These are phyloP conservation scores for Eucalyptus cladocalyx DNA, from an alignment of 345 rosid genomes.

Conservation along the genomic window DNA sequence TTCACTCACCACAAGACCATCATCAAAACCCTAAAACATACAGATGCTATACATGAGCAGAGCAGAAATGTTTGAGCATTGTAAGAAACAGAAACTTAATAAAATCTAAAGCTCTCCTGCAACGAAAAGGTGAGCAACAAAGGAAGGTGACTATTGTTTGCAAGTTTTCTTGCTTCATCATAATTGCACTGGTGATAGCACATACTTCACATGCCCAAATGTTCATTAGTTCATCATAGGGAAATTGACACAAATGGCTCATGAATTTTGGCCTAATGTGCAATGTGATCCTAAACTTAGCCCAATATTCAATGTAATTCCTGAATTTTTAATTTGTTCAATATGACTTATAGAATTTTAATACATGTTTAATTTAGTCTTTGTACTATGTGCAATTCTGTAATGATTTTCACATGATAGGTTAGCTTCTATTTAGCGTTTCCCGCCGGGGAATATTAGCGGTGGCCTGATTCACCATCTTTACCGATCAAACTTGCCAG, in stretches of 20 bases:
- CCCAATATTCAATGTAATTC: accelerated
- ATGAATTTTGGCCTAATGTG: too few relatives aligned
- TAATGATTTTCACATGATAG: not conserved
- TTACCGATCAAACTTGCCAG: slow-evolving; percentile 45
- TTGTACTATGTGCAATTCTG: not conserved
- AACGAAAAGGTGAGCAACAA: not conserved
- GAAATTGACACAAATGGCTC: too few relatives aligned
- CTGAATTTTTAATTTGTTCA: too few relatives aligned
- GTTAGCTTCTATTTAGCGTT: slow-evolving; percentile 4
- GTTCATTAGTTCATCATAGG: too few relatives aligned
- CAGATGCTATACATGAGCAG: not conserved
- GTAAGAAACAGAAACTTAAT: not conserved
- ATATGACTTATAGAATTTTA: accelerated
- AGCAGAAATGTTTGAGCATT: not conserved
- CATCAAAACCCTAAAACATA: slow-evolving; percentile 1
- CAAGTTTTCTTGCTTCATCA: not conserved
- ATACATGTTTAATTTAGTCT: too few relatives aligned
- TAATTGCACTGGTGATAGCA: not conserved
- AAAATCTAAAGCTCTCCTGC: not conserved
- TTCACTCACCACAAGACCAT: slow-evolving; percentile 61
- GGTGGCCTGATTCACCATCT: slow-evolving; percentile 54
- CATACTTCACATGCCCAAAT: not conserved
- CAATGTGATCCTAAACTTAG: too few relatives aligned
- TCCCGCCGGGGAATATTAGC: slow-evolving; percentile 55
- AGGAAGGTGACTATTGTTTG: not conserved